phyloP scores from a whole-genome alignment of 2,329 filamentous ascomycete genomes.

The Cladosporium sp. region DNA sequence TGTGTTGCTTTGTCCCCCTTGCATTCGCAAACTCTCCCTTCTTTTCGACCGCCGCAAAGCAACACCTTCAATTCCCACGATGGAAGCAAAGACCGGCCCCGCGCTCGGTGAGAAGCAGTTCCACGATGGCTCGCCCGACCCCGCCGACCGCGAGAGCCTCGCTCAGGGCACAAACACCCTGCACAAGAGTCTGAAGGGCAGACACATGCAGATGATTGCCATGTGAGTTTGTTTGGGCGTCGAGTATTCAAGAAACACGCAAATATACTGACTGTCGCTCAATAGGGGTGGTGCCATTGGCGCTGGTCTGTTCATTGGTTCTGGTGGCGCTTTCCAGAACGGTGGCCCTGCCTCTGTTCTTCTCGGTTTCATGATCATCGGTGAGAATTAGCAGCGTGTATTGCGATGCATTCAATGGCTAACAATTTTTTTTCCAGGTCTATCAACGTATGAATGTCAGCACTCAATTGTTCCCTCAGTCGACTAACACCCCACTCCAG shows the following conservation, averaged over 20 bases:
- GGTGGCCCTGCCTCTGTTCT: conserved; percentile 39
- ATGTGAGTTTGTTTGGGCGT: conserved; percentile 25
- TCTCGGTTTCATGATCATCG: conserved; percentile 44
- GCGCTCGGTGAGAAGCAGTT: conserved; percentile 19
- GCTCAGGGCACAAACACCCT: conserved; percentile 22
- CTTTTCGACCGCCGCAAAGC: background rate
- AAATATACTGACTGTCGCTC: background rate
- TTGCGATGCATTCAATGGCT: background rate
- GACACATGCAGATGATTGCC: conserved; percentile 43
- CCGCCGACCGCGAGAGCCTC: conserved; percentile 6
- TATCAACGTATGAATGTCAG: background rate
- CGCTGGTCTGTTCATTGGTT: conserved; percentile 36
- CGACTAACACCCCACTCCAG: conserved; percentile 4
- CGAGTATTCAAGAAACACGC: background rate
- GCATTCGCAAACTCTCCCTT: background rate
- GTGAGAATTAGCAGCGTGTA: background rate
- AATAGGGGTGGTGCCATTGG: conserved; percentile 32
- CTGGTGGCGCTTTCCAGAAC: conserved; percentile 34
- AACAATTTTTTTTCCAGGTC: background rate
- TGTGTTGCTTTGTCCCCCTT: background rate
- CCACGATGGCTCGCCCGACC: conserved; percentile 12
- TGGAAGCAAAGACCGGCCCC: conserved; percentile 2
- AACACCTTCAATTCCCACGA: background rate
- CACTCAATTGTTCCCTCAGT: background rate
- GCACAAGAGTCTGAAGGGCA: conserved; percentile 35